Evolutionary conservation across 345 rosid genomes (phyloP), one percentile per base, ranked within the genome.

Genomic region (Lepidium africanum): DNA sequence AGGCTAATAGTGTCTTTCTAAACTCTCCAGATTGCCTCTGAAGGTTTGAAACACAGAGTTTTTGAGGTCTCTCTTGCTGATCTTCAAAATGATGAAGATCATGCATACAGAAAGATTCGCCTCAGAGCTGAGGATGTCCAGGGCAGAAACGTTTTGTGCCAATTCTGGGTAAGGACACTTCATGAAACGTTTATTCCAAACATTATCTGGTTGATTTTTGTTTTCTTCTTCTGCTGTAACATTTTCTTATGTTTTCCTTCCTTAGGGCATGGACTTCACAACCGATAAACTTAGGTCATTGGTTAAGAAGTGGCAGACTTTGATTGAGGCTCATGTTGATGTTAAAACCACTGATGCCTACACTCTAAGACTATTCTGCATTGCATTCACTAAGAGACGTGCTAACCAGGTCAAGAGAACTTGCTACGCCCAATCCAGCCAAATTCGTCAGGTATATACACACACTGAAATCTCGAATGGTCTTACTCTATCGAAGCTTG

Each of bases 51-150:
- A 58, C 99, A 94, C 67, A 76, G 97, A 72, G 91, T 91, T 58
- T 87, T 91, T 75, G 99, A 91, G 84, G 53, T 86, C 21, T 94
- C 99, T 3, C 81, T 91, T 15, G 96, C 95, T 53, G 99, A 94
- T 72, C 96, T 94, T 70, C 93, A 91, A 62, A 65, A 58, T 46
- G 96, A 91, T 48, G 97, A 94, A 69, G 99, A 94, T 33, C 80
- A 87, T 6, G 78, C 97, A 2, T 94, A 80, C 86, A 85, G 96
- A 67, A 91, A 94, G 86, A 94, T 91, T 53, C 82, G 93, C 42
- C 81, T 94, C 76, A 89, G 99, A 81, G 96, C 89, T 64, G 97
- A 94, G 65, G 99, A 94, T 78, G 96, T 91, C 42, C 97, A 95
- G 48, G 94, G 96, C 5, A 86, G 78, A 74, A 91, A 89, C 73